Percentiles rank a stretch among this genome's conserved stretches.
phyloP scores from a whole-genome alignment of 208 protist genomes.

The Crithidia acanthocephali region DNA sequence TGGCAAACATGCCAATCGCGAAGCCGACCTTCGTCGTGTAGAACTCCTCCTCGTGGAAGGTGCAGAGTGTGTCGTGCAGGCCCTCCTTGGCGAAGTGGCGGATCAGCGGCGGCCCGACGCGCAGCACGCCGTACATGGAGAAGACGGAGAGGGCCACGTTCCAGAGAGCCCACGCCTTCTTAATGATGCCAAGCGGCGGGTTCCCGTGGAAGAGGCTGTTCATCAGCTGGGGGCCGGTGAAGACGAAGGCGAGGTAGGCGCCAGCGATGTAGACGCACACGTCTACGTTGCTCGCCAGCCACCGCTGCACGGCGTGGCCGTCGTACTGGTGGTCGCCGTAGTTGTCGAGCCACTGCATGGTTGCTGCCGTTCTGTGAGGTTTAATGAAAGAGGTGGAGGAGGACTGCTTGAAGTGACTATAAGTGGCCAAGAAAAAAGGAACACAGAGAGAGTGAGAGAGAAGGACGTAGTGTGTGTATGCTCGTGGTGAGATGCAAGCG shows the following conservation, averaged over 20 bases:
- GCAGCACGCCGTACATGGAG: slow-evolving; percentile 72
- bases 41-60: slow-evolving; percentile 55
- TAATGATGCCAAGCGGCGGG: slow-evolving; percentile 50
- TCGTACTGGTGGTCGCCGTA: slow-evolving; percentile 50
- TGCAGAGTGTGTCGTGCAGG: slow-evolving; percentile 75
- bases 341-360: slow-evolving; percentile 54
- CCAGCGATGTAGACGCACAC: slow-evolving; percentile 55
- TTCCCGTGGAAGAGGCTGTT: slow-evolving; percentile 47
- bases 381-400: not conserved
- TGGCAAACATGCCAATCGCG: slow-evolving; percentile 74
- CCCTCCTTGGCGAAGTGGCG: slow-evolving; percentile 30
- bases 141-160: slow-evolving; percentile 87
- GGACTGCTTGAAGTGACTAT: not conserved
- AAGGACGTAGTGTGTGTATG: too few relatives aligned
- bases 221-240: slow-evolving; percentile 45
- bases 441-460: not conserved
- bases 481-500: too few relatives aligned
- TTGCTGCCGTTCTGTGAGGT: not conserved
- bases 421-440: not conserved
- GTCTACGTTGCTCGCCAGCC: slow-evolving; percentile 48
- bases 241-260: slow-evolving; percentile 72
- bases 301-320: slow-evolving; percentile 39
- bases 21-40: slow-evolving; percentile 76
- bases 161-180: slow-evolving; percentile 78
- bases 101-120: slow-evolving; percentile 53